Conservation (phyloP, 768 basidiomycete species). For the Mrakia blollopis region DNA sequence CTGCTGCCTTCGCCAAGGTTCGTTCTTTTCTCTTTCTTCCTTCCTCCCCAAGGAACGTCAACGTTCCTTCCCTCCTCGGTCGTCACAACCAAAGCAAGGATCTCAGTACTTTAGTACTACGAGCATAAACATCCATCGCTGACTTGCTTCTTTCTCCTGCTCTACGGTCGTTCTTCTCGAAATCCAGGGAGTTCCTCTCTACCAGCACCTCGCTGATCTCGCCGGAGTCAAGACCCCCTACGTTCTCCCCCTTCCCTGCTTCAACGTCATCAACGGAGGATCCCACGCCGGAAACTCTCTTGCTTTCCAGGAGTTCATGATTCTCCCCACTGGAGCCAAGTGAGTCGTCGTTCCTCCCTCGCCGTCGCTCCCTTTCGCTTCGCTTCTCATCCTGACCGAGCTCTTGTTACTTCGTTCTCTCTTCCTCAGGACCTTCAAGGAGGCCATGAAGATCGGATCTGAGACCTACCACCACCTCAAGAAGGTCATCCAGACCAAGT, state of each 20-base stretch:
- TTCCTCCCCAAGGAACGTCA: background rate
- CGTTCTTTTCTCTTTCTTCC: constrained; percentile 21
- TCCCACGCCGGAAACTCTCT: constrained; percentile 99
- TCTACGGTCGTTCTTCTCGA: no score
- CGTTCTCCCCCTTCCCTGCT: constrained; percentile 83
- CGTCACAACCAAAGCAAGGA: no score
- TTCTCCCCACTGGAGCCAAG: constrained; percentile 86
- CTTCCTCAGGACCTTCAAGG: constrained; percentile 60
- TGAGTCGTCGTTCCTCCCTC: constrained; percentile 10
- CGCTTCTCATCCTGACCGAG: background rate
- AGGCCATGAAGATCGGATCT: constrained; percentile 97
- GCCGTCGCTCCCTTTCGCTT: background rate
- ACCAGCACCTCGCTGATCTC: constrained; percentile 92
- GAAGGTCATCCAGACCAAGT: constrained; percentile 98
- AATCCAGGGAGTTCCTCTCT: constrained; percentile 71
- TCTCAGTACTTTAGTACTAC: no score
- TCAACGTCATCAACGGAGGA: constrained; percentile 99
- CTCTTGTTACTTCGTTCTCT: background rate
- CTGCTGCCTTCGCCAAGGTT: constrained; percentile 84
- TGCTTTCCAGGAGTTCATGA: constrained; percentile 99
- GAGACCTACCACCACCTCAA: constrained; percentile 98
- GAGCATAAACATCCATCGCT: no score
- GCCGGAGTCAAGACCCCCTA: constrained; percentile 92
- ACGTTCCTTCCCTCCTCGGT: background rate
- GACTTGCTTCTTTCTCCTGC: no score